phyloP scores from a whole-genome alignment of 345 rosid species.

The Populus pruinosa region DNA sequence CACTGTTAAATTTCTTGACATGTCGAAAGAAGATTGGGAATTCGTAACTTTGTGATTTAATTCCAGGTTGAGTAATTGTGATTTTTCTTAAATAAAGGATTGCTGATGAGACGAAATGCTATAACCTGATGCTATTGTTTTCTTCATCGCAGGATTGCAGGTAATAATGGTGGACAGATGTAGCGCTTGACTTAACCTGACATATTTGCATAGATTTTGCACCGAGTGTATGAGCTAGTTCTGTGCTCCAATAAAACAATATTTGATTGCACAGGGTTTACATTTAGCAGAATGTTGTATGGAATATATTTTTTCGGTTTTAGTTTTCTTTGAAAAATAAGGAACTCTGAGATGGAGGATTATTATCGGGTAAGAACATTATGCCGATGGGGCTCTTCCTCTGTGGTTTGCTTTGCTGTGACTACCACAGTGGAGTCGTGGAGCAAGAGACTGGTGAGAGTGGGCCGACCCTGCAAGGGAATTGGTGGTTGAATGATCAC shows the following conservation, averaged over 20 bases:
- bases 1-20: constrained; percentile 46
- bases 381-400: not conserved
- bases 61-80: not conserved
- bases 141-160: not conserved
- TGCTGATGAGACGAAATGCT: not conserved
- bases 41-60: constrained; percentile 29
- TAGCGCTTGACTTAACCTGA: not conserved
- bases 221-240: not conserved
- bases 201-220: not conserved
- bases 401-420: not conserved
- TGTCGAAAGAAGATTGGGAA: constrained; percentile 74
- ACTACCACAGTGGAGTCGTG: not conserved
- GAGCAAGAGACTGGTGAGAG: not conserved
- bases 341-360: not conserved
- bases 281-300: not conserved
- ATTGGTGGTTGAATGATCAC: not conserved
- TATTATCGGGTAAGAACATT: not conserved
- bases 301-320: not conserved
- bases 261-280: not conserved
- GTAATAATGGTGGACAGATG: not conserved
- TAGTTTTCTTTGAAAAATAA: not conserved
- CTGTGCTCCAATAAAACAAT: not conserved
- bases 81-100: not conserved
- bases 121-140: not conserved
- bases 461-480: not conserved